Base-by-base conservation (phyloP, 2,329 filamentous ascomycete genomes). In the Penicillium decumbens region DNA sequence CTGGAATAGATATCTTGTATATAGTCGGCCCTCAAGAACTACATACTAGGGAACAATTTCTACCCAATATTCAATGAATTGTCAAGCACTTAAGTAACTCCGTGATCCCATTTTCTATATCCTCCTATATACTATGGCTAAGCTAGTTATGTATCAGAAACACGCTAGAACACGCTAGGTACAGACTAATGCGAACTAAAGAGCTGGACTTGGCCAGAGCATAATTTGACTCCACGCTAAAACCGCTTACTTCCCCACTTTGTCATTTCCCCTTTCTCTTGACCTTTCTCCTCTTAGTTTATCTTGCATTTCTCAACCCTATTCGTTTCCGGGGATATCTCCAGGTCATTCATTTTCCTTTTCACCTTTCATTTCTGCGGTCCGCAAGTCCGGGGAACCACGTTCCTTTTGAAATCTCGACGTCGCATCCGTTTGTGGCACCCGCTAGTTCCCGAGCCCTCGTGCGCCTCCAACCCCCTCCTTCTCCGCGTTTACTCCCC, bases 191-290 rank as follows among this genome's bases (percentile, higher is more conserved):
- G n/a, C 13, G 5, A 15, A 32, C 13, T 18, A 18, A 33, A 15
- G n/a, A 35, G 15, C 8, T 20, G 15, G 32, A 20, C 32, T 9
- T 20, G 32, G 32, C 32, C 32, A 35, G 32, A 35, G 15, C 15
- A 9, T 12, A 12, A n/a, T n/a, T 15, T 3, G 29, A 39, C 18
- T 30, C 37, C 25, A 30, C 45, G 30, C 45, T 33, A 29, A 32
- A 38, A 8, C 13, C 40, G 32, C 6, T 24, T 30, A 37, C 23
- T 41, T 41, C 32, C 23, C 40, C 40, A 18, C 25, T 42, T 42
- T 41, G 24, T 29, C 30, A 37, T 48, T 50, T 43, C 45, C 44
- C 40, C 42, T 41, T 55, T 44, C 33, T 28, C 43, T 52, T 47
- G 43, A 20, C 39, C 27, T 46, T 10, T 6, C 3, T 7, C 18